Evolutionary conservation across 2,329 filamentous ascomycete genomes (phyloP), one percentile per base, ranked within the genome.

Genomic region (Venturia pyrina): DNA sequence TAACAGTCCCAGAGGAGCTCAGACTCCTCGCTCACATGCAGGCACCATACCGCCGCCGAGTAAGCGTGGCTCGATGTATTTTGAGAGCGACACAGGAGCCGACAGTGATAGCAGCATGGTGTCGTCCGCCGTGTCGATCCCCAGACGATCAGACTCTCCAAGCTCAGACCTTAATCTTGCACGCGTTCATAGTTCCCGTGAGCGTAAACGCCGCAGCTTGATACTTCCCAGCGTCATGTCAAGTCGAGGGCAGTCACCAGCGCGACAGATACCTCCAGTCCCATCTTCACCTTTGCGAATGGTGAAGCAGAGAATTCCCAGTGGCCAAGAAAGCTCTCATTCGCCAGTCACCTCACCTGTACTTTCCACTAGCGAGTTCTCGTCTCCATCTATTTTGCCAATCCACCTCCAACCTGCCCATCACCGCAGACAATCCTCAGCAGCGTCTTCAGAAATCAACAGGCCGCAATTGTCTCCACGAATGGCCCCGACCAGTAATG

Each of bases 321-420:
- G 81, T 68, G 81, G 78, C 43, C 69, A 85, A 5, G 89, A 93
- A 57, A 83, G 82, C 28, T 74, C 96, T 48, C 85, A 87, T 15
- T 98, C 95, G 5, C 95, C 95, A 0, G 89, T 96, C 69, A 89
- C 89, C 1, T 99, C 95, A 0, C 95, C 95, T 1, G 89, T 96
- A 75, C 83, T 97, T 43, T 87, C 90, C 1, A 85, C 87, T 15
- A 90, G 89, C 71, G 93, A 98, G 70, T 90, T 95, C 70, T 87
- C 85, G 66, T 93, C 91, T 6, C 90, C 90, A 17, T 82, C 87
- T 48, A 80, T 89, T 65, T 76, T 87, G 66, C 73, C 75, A 11
- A 77, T 79, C 65, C 75, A 76, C 65, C 74, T 79, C 65, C 76
- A 83, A 53, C 80, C 83, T 64, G 81, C 83, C 65, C 90, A 93